These are phyloP conservation scores for Triglochin maritima DNA, from an alignment of 106 monocot species.

Conservation along the genomic window DNA sequence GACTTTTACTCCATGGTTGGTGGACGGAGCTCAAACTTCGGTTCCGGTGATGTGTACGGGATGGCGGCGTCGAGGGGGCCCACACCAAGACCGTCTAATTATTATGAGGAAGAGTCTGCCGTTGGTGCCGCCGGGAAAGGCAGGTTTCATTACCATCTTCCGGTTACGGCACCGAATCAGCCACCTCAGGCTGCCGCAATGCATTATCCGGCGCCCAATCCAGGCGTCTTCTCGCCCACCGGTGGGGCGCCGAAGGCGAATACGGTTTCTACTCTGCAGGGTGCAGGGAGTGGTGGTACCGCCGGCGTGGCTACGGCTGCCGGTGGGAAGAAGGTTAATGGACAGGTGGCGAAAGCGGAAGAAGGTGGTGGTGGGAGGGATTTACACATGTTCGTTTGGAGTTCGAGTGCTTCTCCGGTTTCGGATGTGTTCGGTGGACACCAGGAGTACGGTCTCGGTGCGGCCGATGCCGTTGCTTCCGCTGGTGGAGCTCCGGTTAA, in stretches of 20 bases:
- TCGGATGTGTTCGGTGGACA: constrained; percentile 67
- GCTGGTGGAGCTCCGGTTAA: constrained; percentile 10
- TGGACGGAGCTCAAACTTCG: constrained; percentile 68
- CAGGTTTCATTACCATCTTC: constrained; percentile 10
- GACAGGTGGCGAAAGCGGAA: constrained; percentile 30
- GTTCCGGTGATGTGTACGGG: constrained; percentile 37
- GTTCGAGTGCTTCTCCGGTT: constrained; percentile 83
- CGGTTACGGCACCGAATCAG: not conserved
- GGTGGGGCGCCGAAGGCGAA: constrained; percentile 4
- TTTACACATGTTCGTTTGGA: constrained; percentile 95
- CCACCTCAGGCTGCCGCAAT: not conserved
- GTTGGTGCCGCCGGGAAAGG: constrained; percentile 1
- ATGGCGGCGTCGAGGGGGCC: constrained; percentile 13
- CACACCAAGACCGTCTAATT: constrained; percentile 70
- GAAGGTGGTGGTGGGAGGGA: constrained; percentile 35
- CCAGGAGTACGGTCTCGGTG: constrained; percentile 35
- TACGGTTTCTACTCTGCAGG: constrained; percentile 1
- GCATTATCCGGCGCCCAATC: constrained; percentile 15
- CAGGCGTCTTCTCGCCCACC: constrained; percentile 15
- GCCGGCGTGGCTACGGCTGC: not conserved
- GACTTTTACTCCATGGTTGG: constrained; percentile 90
- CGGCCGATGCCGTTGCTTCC: not conserved
- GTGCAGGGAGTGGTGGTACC: not conserved
- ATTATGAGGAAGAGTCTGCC: constrained; percentile 42
- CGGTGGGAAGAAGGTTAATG: constrained; percentile 28